phyloP scores from a whole-genome alignment of 176 grass and related monocot genomes.

The Carex littledalei region DNA sequence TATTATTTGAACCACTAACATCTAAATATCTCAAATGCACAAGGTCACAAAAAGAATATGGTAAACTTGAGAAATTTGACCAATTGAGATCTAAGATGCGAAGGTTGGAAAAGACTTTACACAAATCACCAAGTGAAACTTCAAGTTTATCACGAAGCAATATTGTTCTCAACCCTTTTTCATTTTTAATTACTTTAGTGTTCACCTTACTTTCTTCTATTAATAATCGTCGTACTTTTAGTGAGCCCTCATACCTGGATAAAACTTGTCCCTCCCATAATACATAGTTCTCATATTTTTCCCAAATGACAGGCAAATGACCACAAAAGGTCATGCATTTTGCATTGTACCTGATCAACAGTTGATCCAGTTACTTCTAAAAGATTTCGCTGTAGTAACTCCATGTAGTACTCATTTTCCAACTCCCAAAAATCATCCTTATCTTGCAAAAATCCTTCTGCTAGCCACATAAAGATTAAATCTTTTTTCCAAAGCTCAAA shows the following conservation, averaged over 20 bases:
- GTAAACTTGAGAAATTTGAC: background rate
- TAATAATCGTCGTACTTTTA: background rate
- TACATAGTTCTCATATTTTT: background rate
- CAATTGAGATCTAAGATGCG: background rate
- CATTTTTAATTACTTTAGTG: background rate
- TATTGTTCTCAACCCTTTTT: background rate
- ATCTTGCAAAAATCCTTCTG: conserved; percentile 33
- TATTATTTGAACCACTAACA: background rate
- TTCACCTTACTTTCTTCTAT: background rate
- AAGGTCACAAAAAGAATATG: background rate
- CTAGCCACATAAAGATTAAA: conserved; percentile 24
- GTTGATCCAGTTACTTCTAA: background rate
- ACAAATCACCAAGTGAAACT: background rate
- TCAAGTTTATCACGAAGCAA: background rate
- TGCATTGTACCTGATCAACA: background rate
- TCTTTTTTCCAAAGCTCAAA: background rate
- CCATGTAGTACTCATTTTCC: conserved; percentile 31
- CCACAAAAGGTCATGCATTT: background rate
- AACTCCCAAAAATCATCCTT: background rate
- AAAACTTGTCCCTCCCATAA: background rate
- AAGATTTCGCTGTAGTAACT: conserved; percentile 31
- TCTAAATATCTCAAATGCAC: background rate
- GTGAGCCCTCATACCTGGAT: no score
- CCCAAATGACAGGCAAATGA: background rate
- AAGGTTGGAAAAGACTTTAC: background rate